Evolutionary conservation across 2,329 filamentous ascomycete genomes (phyloP).

Genomic region (Aciculosporium take): DNA sequence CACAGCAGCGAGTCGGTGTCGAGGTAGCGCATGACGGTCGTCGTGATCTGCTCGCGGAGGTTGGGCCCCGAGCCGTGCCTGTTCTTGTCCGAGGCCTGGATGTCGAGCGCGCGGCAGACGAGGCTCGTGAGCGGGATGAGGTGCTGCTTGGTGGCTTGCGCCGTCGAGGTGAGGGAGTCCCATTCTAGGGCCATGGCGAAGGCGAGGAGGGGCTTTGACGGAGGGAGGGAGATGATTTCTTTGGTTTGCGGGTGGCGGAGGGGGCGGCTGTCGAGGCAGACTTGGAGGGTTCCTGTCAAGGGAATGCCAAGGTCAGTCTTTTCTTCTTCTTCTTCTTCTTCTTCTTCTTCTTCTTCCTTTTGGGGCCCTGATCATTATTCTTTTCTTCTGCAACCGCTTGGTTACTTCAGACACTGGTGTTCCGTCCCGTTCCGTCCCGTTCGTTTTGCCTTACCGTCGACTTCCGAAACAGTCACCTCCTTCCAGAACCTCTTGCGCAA

Average conservation of each 20-base stretch:
- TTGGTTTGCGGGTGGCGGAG: constrained; percentile 67
- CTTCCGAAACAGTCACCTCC: constrained; percentile 57
- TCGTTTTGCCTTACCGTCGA: constrained; percentile 43
- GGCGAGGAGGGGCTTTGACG: constrained; percentile 66
- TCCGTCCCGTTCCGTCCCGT: no score
- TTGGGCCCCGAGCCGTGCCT: constrained; percentile 24
- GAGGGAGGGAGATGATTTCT: constrained; percentile 55
- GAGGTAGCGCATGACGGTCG: constrained; percentile 67
- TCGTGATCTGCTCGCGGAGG: constrained; percentile 49
- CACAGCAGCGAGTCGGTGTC: constrained; percentile 87
- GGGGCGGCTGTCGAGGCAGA: constrained; percentile 65
- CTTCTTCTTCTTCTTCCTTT: background rate
- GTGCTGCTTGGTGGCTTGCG: constrained; percentile 75
- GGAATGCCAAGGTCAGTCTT: background rate
- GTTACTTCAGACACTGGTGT: no score
- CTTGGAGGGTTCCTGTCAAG: constrained; percentile 30
- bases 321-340: background rate
- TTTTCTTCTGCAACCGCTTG: background rate
- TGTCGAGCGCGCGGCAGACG: constrained; percentile 69
- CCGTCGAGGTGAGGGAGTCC: constrained; percentile 68
- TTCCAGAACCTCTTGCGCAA: constrained; percentile 76
- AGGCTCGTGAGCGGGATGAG: constrained; percentile 84
- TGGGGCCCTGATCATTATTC: background rate
- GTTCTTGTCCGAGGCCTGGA: constrained; percentile 49
- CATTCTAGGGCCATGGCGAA: constrained; percentile 82